Evolutionary conservation across 208 protist genomes (phyloP), one percentile per base, ranked within the genome.

Genomic region (Leishmania tropica): DNA sequence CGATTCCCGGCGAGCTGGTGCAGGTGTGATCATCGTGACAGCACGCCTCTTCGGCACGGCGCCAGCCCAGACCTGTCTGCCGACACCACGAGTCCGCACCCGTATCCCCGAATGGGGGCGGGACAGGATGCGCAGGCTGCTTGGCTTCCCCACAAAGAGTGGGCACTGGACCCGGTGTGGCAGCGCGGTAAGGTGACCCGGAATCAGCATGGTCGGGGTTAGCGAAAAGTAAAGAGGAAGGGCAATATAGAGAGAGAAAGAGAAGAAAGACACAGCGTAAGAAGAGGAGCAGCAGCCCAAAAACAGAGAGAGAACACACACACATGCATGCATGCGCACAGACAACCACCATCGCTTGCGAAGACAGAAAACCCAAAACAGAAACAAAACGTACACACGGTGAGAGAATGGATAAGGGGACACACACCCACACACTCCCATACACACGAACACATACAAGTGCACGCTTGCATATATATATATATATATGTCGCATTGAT

Each of bases 371-470:
- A 2, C 37, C 8, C 31, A 37, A 28, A 76, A 54, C 24, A 60
- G 17, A 54, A 35, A 28, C 17, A 73, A 28, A 77, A 64, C 67
- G 62, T 6, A 37, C 11, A 35, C 37, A 68, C 65, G 31, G 28
- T 40, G 62, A 83, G 60, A 80, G 53, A 76, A 31, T n/a, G 76
- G 53, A 73, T 15, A 53, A 42, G 28, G 45, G 40, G n/a, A 31
- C 35, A 54, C 21, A 42, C 19, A 48, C 17, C 5, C 15, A 54
- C 51, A 2, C 40, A 2, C 40, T 42, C 42, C 42, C 42, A 42
- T 42, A 42, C 42, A 73, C 28, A 83, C 31, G 45, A 68, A n/a
- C 40, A 79, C 17, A 42, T n/a, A 24, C 0, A 68, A 42, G 51
- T 4, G 17, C 51, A 54, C 17, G 51, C 51, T 4, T 53, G 48